Conservation (phyloP, 1,139 yeast species). For the Debaryomyces fabryi region DNA sequence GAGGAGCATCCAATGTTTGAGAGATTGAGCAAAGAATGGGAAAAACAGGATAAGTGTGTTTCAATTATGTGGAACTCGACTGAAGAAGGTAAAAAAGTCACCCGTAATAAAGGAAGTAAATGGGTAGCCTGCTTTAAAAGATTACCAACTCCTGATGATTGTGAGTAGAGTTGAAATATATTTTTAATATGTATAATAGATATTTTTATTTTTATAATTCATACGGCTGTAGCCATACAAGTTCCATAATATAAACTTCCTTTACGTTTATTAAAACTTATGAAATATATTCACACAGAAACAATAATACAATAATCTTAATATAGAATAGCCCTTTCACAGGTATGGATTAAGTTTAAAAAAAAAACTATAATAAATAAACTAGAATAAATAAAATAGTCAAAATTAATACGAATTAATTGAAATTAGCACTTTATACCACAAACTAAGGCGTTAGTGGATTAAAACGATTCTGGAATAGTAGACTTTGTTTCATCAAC, state of each 20-base stretch:
- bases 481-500: constrained; percentile 23
- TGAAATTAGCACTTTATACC: not conserved
- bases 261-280: not conserved
- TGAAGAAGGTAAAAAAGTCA: constrained; percentile 97
- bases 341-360: not conserved
- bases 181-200: constrained; percentile 1
- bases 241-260: not conserved
- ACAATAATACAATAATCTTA: not conserved
- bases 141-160: constrained; percentile 57
- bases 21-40: constrained; percentile 80
- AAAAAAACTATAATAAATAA: constrained; percentile 1
- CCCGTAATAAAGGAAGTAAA: constrained; percentile 83
- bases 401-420: not conserved
- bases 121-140: constrained; percentile 88
- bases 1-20: constrained; percentile 90
- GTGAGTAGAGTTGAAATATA: constrained; percentile 19
- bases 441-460: not conserved
- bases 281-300: not conserved
- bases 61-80: constrained; percentile 86
- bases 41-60: constrained; percentile 76
- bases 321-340: not conserved
- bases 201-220: not conserved
- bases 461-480: constrained; percentile 4
- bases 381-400: not conserved
- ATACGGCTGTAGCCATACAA: not conserved